Evolutionary conservation across 1,284 basidiomycete genomes (phyloP), one percentile per base, ranked within the genome.

Genomic region (Leccinum subspadiceum): DNA sequence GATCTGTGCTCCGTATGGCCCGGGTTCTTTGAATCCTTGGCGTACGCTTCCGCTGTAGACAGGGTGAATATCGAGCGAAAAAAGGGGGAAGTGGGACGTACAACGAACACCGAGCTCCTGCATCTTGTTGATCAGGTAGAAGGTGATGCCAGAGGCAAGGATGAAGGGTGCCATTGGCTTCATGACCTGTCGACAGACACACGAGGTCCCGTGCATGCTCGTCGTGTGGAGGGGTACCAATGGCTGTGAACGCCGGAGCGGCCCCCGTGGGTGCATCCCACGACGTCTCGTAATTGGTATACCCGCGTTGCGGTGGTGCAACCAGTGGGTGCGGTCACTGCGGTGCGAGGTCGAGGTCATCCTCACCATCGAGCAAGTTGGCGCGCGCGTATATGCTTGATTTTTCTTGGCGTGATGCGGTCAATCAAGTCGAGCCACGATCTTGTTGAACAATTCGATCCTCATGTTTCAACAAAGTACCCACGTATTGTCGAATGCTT

Each of bases 281-380:
- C 5, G 70, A 68, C 1, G 71, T 70, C 22, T 62, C 65, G 60
- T 75, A 73, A 60, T 75, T 74, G 9, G 63, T 60, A 62, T 75
- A 76, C 15, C 63, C 57, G 29, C 62, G 71, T 37, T 76, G 72
- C 4, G 48, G 22, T 44, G 4, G 41, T 20, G 17, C n/a, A 10
- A 10, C 41, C 41, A 44, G 17, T 24, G 46, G 46, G 4, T 29
- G 29, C 29, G 76, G 65, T 1, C 29, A 29, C 29, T 29, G 29
- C 29, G 12, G 49, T 15, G 29, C 41, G 26, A 61, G 57, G 37
- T 75, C 68, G 59, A 75, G 70, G 56, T 80, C 75, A 60, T 79
- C 80, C 39, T 84, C 83, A 48, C 77, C 80, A 2, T 76, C 76
- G 49, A 82, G 75, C 2, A 82, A 64, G 22, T 71, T 73, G 0